phyloP scores from a whole-genome alignment of 805 yeast genomes.

The Wickerhamiella kurtzmanii region DNA sequence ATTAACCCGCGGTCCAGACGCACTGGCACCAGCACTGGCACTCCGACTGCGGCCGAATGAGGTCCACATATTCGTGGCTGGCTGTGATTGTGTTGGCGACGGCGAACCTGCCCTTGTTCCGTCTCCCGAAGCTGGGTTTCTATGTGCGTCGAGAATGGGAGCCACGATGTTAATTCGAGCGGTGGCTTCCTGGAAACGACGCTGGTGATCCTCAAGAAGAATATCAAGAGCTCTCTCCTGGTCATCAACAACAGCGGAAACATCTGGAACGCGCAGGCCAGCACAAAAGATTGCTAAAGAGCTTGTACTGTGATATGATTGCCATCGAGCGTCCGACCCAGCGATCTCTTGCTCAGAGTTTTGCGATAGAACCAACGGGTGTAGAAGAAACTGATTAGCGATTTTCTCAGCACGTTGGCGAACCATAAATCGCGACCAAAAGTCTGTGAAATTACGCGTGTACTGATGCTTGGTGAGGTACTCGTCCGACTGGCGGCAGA shows the following conservation, averaged over 20 bases:
- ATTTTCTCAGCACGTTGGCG: constrained; percentile 21
- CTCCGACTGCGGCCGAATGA: not conserved
- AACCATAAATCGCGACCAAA: constrained; percentile 28
- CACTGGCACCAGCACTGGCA: not conserved
- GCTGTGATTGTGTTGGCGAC: not conserved
- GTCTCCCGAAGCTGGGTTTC: not conserved
- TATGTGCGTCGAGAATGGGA: not conserved
- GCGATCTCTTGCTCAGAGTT: constrained; percentile 27
- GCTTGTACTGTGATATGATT: not conserved
- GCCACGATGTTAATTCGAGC: not conserved
- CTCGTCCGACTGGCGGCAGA: constrained; percentile 31
- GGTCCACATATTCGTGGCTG: not conserved
- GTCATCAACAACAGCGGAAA: not conserved
- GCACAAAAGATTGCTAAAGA: not conserved
- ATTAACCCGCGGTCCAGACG: no score
- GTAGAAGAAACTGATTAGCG: constrained; percentile 31
- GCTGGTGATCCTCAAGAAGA: constrained; percentile 7
- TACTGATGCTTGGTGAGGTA: constrained; percentile 22
- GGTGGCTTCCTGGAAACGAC: constrained; percentile 10
- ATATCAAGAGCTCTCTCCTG: not conserved
- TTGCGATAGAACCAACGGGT: constrained; percentile 34
- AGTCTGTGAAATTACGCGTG: constrained; percentile 18
- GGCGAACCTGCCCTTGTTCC: not conserved
- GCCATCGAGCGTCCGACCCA: constrained; percentile 1
- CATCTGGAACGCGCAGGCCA: not conserved